phyloP scores from a whole-genome alignment of 257 asterid species.

The Solanum pinnatisectum region DNA sequence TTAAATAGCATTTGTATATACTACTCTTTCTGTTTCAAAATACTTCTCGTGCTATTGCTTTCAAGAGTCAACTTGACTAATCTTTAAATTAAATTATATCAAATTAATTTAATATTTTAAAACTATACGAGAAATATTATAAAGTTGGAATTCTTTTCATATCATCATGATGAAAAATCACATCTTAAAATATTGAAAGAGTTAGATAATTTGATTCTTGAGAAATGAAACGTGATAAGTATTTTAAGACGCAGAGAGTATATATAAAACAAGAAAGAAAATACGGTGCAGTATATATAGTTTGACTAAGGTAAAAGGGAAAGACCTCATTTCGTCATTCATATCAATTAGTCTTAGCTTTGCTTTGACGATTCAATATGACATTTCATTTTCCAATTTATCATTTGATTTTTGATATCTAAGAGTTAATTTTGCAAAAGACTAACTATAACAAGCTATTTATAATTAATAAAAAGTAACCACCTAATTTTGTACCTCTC shows the following conservation, averaged over 20 bases:
- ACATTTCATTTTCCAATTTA: not conserved
- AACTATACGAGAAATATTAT: not conserved
- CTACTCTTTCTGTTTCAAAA: not conserved
- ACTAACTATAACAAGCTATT: too few species aligned
- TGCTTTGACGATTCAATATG: not conserved
- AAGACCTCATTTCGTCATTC: not conserved
- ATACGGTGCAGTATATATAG: not conserved
- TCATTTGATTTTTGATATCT: too few species aligned
- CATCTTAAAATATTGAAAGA: not conserved
- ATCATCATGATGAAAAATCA: not conserved
- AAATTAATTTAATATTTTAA: not conserved
- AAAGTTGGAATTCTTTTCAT: not conserved
- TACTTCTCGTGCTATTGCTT: not conserved
- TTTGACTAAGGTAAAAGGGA: not conserved
- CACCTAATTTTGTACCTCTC: not conserved
- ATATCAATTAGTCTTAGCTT: not conserved
- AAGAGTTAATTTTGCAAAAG: too few species aligned
- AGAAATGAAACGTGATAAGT: not conserved
- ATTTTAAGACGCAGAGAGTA: rapidly evolving
- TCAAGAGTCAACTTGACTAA: not conserved
- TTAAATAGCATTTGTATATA: not conserved
- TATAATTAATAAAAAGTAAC: too few species aligned
- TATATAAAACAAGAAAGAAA: not conserved
- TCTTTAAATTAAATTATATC: not conserved
- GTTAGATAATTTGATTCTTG: not conserved